Evolutionary conservation across 495 filamentous ascomycete genomes (phyloP).

Genomic region (Bryoglossum gracile): DNA sequence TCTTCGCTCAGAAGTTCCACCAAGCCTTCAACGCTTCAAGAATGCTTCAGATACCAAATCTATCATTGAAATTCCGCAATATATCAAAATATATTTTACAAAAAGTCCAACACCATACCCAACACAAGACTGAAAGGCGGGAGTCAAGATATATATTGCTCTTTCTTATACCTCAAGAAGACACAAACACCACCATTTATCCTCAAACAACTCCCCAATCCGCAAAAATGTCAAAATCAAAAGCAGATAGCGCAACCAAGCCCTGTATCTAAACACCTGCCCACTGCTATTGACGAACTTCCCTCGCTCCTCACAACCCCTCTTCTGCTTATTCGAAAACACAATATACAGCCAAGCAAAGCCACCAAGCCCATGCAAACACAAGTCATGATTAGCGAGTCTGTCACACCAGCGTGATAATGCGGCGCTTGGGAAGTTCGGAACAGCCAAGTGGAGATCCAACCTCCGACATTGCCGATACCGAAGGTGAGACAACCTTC

Average conservation of each 20-base stretch:
- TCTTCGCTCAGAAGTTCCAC: too few relatives aligned
- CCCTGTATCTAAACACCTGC: background rate
- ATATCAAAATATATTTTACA: too few relatives aligned
- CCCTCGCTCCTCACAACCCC: background rate
- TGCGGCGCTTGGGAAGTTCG: conserved; percentile 1
- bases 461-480: conserved; percentile 19
- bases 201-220: too few relatives aligned
- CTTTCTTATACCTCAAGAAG: too few relatives aligned
- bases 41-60: too few relatives aligned
- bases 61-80: too few relatives aligned
- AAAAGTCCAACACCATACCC: too few relatives aligned
- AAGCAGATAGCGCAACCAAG: background rate
- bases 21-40: too few relatives aligned
- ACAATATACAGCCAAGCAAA: background rate
- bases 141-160: too few relatives aligned
- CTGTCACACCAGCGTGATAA: conserved; percentile 1
- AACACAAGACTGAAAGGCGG: too few relatives aligned
- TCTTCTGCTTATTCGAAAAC: background rate
- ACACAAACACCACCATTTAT: too few relatives aligned
- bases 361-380: background rate
- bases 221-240: too few relatives aligned
- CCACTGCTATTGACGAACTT: background rate
- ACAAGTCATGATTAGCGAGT: background rate
- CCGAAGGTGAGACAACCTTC: conserved; percentile 22
- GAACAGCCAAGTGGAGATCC: conserved; percentile 11